Evolutionary conservation across 176 grass and related monocot species (phyloP).

Genomic region (Ensete ventricosum): DNA sequence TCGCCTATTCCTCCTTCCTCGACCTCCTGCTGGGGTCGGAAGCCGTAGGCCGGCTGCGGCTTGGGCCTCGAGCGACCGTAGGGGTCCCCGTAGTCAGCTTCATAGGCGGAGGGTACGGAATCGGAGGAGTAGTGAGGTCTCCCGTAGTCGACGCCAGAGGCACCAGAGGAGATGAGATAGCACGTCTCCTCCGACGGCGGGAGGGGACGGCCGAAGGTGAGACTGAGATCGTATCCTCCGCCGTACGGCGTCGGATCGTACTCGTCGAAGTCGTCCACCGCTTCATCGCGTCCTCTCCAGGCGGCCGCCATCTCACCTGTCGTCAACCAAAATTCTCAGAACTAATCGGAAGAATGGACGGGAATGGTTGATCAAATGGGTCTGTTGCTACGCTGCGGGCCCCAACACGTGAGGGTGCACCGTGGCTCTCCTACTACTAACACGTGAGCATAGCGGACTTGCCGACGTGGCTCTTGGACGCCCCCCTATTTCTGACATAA

Average conservation of each 20-base stretch:
- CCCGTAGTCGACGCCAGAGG: slow-evolving; percentile 28
- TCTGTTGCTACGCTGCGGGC: no score
- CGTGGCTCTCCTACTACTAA: no score
- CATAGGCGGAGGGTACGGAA: slow-evolving; percentile 28
- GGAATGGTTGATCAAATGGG: no score
- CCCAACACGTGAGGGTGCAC: no score
- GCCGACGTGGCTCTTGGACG: no score
- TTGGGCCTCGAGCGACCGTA: slow-evolving; percentile 28
- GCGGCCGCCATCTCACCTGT: neutral
- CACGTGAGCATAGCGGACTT: no score
- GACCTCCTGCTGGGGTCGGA: slow-evolving; percentile 53
- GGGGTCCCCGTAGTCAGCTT: neutral
- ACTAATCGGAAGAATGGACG: no score
- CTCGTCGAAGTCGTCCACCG: slow-evolving; percentile 64
- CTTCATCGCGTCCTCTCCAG: neutral
- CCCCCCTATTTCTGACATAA: no score
- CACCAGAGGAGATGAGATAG: slow-evolving; percentile 36
- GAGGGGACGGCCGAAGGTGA: slow-evolving; percentile 64
- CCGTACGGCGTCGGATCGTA: slow-evolving; percentile 85
- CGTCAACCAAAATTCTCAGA: neutral
- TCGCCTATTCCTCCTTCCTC: neutral
- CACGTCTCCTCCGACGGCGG: slow-evolving; percentile 74
- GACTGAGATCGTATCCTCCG: slow-evolving; percentile 63
- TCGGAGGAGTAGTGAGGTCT: slow-evolving; percentile 31
- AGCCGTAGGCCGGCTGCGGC: slow-evolving; percentile 42